These are phyloP conservation scores for Stylonectria norvegica DNA, from an alignment of 2,329 filamentous ascomycete species.

Conservation along the genomic window DNA sequence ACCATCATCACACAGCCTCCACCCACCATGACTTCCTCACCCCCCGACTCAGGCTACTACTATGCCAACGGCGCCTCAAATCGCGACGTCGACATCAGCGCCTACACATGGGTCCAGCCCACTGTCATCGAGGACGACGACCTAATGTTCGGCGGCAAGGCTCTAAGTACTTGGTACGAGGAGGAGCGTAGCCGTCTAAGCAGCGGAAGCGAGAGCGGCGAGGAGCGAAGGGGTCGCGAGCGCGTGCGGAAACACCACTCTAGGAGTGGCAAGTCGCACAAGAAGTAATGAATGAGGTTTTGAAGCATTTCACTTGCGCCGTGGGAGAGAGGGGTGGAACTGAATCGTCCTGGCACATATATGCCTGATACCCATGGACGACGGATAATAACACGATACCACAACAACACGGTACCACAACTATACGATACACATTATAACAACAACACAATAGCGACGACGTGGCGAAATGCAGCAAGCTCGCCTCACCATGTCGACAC, in stretches of 20 bases:
- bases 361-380: no score
- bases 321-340: no score
- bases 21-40: slow-evolving; percentile 5
- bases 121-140: slow-evolving; percentile 60
- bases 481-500: no score
- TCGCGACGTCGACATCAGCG: slow-evolving; percentile 32
- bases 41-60: slow-evolving; percentile 28
- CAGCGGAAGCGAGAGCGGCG: slow-evolving; percentile 35
- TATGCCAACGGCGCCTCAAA: slow-evolving; percentile 32
- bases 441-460: no score
- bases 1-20: slow-evolving; percentile 18
- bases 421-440: no score
- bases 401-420: no score
- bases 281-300: no score
- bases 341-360: no score
- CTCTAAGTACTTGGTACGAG: slow-evolving; percentile 58
- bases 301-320: no score
- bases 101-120: slow-evolving; percentile 48
- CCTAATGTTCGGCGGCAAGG: slow-evolving; percentile 58
- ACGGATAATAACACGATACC: no score
- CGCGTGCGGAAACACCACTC: slow-evolving; percentile 33
- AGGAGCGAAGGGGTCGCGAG: slow-evolving; percentile 39
- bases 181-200: slow-evolving; percentile 50
- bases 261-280: slow-evolving; percentile 28
- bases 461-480: no score